phyloP scores from a whole-genome alignment of 164 flowering plant species.

The Echeveria elegans region DNA sequence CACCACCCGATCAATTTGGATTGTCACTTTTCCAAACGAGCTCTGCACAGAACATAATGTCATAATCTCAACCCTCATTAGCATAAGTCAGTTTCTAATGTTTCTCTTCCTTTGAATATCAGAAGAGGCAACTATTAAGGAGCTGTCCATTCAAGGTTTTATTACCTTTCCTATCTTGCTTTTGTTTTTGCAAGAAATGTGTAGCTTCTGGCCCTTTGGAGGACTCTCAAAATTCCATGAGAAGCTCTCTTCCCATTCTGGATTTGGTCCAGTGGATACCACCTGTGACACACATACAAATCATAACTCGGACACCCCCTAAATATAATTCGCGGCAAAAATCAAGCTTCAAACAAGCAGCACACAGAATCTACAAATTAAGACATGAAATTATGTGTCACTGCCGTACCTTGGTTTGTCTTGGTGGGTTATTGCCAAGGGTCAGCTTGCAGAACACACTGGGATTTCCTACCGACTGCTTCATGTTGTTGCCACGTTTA shows the following conservation, averaged over 20 bases:
- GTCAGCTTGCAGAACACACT: conserved; percentile 91
- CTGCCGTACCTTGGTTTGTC: conserved; percentile 63
- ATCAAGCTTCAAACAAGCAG: background rate
- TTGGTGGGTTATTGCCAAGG: conserved; percentile 72
- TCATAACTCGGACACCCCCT: background rate
- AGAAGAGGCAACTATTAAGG: background rate
- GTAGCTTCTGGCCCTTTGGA: conserved; percentile 96
- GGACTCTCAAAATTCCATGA: conserved; percentile 95
- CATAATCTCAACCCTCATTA: conserved; percentile 1
- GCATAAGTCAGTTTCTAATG: background rate
- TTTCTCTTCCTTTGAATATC: background rate
- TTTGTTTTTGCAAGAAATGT: conserved; percentile 97
- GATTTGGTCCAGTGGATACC: conserved; percentile 89
- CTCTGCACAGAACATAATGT: conserved; percentile 41
- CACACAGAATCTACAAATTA: background rate
- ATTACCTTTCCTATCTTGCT: conserved; percentile 98
- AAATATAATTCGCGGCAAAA: background rate
- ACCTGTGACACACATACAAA: conserved; percentile 27
- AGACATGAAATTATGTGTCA: background rate
- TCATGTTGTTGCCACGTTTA: conserved; percentile 94
- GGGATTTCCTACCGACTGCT: conserved; percentile 94
- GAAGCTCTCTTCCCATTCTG: conserved; percentile 94
- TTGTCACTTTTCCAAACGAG: conserved; percentile 93
- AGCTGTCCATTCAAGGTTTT: background rate
- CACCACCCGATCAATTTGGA: conserved; percentile 92